phyloP scores from a whole-genome alignment of 768 basidiomycete genomes.

The Tulasnella sp. region DNA sequence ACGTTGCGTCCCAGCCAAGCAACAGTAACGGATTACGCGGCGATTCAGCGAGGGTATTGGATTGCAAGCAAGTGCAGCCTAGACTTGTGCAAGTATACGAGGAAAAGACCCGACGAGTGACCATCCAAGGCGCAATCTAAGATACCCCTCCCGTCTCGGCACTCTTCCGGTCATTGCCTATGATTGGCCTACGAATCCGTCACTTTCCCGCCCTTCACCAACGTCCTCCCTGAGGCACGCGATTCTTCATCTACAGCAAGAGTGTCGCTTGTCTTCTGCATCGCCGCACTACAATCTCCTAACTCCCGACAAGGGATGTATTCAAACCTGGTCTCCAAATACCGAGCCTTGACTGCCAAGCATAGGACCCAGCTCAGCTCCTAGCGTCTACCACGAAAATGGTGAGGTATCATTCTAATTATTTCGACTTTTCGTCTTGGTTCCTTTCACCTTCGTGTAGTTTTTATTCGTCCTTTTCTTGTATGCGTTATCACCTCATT shows the following conservation, averaged over 20 bases:
- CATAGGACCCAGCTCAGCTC: neutral
- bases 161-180: neutral
- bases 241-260: neutral
- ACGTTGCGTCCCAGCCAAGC: slow-evolving; percentile 51
- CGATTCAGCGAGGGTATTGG: slow-evolving; percentile 62
- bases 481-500: slow-evolving; percentile 13
- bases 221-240: neutral
- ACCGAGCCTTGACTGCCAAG: neutral
- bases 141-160: neutral
- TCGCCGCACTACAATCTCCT: neutral
- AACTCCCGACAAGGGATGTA: neutral
- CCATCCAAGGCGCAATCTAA: slow-evolving; percentile 90
- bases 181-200: neutral
- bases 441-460: neutral
- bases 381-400: neutral
- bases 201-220: neutral
- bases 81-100: slow-evolving; percentile 64
- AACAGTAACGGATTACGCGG: slow-evolving; percentile 41
- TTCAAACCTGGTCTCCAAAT: neutral
- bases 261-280: neutral
- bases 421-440: slow-evolving; percentile 2
- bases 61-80: slow-evolving; percentile 61
- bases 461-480: neutral
- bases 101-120: slow-evolving; percentile 79
- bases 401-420: slow-evolving; percentile 3